Conservation (phyloP, 2,329 filamentous ascomycete species). For the Trichoderma harzianum region DNA sequence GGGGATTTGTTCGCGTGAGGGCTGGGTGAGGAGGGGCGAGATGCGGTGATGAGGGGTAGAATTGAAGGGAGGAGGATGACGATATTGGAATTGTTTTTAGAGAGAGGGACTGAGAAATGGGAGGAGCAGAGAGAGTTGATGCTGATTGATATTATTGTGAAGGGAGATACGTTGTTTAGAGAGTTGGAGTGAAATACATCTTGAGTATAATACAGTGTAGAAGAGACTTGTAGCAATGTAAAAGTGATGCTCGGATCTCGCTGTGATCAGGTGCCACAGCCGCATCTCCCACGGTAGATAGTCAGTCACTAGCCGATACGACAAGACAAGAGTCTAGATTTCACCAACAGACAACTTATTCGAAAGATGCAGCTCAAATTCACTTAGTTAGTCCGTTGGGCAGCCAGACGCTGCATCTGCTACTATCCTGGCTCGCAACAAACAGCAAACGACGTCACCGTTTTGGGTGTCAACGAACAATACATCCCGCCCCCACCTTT, state of each 20-base stretch:
- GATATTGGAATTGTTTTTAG: not conserved
- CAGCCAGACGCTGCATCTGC: not conserved
- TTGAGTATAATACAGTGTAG: not conserved
- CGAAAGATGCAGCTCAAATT: not conserved
- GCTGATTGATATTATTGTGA: not conserved
- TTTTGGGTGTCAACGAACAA: not conserved
- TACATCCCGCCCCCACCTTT: not conserved
- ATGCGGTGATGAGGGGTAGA: not conserved
- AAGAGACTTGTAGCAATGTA: not conserved
- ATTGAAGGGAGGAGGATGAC: not conserved
- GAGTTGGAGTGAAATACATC: not conserved
- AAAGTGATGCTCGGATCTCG: not conserved
- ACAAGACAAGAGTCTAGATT: not conserved
- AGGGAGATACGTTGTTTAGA: not conserved
- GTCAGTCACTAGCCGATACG: not conserved
- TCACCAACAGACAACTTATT: not conserved
- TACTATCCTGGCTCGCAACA: not conserved
- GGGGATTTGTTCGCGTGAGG: conserved; percentile 2
- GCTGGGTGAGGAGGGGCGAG: not conserved
- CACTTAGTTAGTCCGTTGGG: not conserved
- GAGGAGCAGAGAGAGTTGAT: not conserved
- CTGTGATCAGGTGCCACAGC: not conserved
- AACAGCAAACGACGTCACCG: not conserved
- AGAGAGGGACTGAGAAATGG: not conserved
- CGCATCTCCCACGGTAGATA: not conserved